phyloP scores from a whole-genome alignment of 2,329 filamentous ascomycete species.

The Leptodontidium sp. region DNA sequence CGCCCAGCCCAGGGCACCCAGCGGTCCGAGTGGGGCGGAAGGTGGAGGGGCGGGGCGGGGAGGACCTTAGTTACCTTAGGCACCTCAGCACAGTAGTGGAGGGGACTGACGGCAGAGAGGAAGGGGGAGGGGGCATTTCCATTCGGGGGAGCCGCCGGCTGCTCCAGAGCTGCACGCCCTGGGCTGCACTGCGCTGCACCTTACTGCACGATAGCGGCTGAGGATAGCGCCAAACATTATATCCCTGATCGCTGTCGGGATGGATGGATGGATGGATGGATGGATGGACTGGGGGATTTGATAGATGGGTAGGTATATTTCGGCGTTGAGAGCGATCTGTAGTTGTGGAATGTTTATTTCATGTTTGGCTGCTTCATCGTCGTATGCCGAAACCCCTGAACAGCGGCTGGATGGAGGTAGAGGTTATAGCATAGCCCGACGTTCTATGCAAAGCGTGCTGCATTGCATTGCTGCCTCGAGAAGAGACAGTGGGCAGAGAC shows the following conservation, averaged over 20 bases:
- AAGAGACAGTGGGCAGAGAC: not conserved
- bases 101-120: too few relatives aligned
- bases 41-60: too few relatives aligned
- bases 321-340: not conserved
- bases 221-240: slow-evolving; percentile 20
- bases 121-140: not conserved
- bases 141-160: slow-evolving; percentile 5
- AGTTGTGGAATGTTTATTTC: not conserved
- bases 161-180: slow-evolving; percentile 9
- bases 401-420: too few relatives aligned
- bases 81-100: too few relatives aligned
- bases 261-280: not conserved
- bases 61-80: too few relatives aligned
- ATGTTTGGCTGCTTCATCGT: not conserved
- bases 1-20: not conserved
- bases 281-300: not conserved
- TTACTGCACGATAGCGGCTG: not conserved
- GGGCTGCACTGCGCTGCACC: too few relatives aligned
- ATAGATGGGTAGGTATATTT: not conserved
- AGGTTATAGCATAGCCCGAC: not conserved
- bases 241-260: slow-evolving; percentile 22
- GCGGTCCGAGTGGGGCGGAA: not conserved
- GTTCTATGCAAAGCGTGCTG: not conserved
- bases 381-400: too few relatives aligned
- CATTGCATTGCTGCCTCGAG: not conserved